phyloP scores from a whole-genome alignment of 495 filamentous ascomycete genomes.

The Penicillium daleae region DNA sequence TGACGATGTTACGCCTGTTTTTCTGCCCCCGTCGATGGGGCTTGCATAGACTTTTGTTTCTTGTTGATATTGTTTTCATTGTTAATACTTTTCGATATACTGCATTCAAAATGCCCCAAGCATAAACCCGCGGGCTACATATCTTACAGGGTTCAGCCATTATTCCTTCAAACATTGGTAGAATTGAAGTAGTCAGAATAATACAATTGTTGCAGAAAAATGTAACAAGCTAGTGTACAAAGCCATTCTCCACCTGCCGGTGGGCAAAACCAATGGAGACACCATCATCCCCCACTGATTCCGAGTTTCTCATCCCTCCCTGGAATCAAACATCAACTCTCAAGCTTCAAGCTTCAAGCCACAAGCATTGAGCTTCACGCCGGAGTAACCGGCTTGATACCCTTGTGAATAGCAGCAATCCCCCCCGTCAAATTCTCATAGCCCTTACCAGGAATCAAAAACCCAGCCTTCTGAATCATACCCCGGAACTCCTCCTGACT shows the following conservation, averaged over 20 bases:
- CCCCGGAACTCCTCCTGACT: conserved; percentile 78
- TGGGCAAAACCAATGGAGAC: not conserved
- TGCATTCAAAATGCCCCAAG: not conserved
- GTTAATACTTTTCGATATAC: conserved; percentile 1
- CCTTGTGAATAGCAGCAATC: conserved; percentile 94
- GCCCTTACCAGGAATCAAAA: conserved; percentile 77
- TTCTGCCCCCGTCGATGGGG: not conserved
- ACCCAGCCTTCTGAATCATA: conserved; percentile 90
- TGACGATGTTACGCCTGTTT: conserved; percentile 30
- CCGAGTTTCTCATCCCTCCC: not conserved
- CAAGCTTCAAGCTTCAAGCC: not conserved
- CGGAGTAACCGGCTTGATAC: conserved; percentile 75
- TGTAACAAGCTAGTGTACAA: not conserved
- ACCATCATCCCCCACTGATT: not conserved
- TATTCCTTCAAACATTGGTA: not conserved
- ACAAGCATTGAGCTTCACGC: conserved; percentile 23
- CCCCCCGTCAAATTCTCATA: conserved; percentile 90
- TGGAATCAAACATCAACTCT: not conserved
- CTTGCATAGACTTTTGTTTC: conserved; percentile 6
- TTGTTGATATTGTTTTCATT: not conserved
- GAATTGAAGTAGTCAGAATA: not conserved
- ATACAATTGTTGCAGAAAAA: not conserved
- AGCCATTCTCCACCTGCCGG: not conserved
- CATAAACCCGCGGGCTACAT: not conserved
- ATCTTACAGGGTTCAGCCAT: not conserved